These are phyloP conservation scores for Monosporozyma servazzii DNA, from an alignment of 805 yeast species.

Conservation along the genomic window DNA sequence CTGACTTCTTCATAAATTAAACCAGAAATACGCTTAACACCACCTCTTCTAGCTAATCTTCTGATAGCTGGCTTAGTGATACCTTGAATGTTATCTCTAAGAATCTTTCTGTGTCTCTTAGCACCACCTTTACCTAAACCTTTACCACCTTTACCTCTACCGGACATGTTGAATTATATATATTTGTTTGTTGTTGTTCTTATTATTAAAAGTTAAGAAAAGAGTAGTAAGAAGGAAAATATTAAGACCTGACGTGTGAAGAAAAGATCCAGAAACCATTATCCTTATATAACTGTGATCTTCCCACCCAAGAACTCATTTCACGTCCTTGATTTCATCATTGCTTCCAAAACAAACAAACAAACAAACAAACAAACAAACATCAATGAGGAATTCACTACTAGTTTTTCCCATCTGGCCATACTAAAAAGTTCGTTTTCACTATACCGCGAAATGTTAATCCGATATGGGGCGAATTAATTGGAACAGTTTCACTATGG, in stretches of 20 bases:
- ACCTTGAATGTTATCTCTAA: slow-evolving; percentile 99
- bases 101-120: slow-evolving; percentile 98
- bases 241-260: neutral
- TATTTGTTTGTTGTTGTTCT: slow-evolving; percentile 34
- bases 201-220: neutral
- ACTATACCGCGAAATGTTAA: neutral
- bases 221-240: neutral
- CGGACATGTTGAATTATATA: slow-evolving; percentile 55
- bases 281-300: neutral
- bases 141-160: slow-evolving; percentile 99
- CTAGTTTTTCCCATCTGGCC: neutral
- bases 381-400: neutral
- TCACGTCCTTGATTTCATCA: neutral
- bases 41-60: slow-evolving; percentile 99
- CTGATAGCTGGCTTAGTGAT: slow-evolving; percentile 99
- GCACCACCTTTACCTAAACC: slow-evolving; percentile 99
- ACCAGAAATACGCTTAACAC: slow-evolving; percentile 99
- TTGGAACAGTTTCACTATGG: slow-evolving; percentile 6
- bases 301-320: neutral
- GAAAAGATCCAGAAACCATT: neutral
- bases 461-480: slow-evolving; percentile 13
- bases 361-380: neutral
- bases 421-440: neutral
- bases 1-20: slow-evolving; percentile 98
- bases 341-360: neutral